Evolutionary conservation across 2,329 filamentous ascomycete species (phyloP).

Genomic region (Pseudogymnoascus sp.): DNA sequence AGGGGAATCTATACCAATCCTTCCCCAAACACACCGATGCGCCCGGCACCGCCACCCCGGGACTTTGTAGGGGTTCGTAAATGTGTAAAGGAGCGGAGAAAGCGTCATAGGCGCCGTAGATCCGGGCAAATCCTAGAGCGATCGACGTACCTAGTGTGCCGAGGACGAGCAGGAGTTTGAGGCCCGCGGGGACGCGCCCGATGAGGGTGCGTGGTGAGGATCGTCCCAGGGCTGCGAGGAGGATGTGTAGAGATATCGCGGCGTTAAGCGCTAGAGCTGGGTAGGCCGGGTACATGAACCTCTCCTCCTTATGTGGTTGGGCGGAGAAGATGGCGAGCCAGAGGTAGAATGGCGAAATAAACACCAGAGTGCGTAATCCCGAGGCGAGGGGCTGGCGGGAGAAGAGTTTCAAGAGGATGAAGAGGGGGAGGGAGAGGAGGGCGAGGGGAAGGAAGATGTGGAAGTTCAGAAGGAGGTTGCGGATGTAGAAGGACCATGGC

Average conservation of each 20-base stretch:
- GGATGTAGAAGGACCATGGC: slow-evolving; percentile 93
- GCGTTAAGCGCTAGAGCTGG: slow-evolving; percentile 86
- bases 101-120: slow-evolving; percentile 68
- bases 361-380: slow-evolving; percentile 67
- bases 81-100: slow-evolving; percentile 75
- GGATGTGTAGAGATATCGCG: slow-evolving; percentile 72
- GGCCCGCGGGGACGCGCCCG: slow-evolving; percentile 63
- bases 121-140: slow-evolving; percentile 62
- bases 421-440: slow-evolving; percentile 64
- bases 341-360: slow-evolving; percentile 82
- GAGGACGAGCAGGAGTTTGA: slow-evolving; percentile 64
- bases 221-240: slow-evolving; percentile 68
- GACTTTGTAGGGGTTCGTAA: slow-evolving; percentile 57
- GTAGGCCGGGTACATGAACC: slow-evolving; percentile 97
- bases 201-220: slow-evolving; percentile 58
- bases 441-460: slow-evolving; percentile 89
- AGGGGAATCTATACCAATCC: slow-evolving; percentile 97
- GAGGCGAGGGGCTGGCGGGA: slow-evolving; percentile 59
- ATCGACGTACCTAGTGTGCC: slow-evolving; percentile 56
- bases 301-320: slow-evolving; percentile 95
- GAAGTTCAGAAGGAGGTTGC: slow-evolving; percentile 88
- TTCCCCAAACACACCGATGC: slow-evolving; percentile 84
- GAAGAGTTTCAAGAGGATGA: slow-evolving; percentile 64
- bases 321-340: slow-evolving; percentile 88
- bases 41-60: slow-evolving; percentile 46